Evolutionary conservation across 208 protist species (phyloP).

Genomic region (Crithidia brevicula): DNA sequence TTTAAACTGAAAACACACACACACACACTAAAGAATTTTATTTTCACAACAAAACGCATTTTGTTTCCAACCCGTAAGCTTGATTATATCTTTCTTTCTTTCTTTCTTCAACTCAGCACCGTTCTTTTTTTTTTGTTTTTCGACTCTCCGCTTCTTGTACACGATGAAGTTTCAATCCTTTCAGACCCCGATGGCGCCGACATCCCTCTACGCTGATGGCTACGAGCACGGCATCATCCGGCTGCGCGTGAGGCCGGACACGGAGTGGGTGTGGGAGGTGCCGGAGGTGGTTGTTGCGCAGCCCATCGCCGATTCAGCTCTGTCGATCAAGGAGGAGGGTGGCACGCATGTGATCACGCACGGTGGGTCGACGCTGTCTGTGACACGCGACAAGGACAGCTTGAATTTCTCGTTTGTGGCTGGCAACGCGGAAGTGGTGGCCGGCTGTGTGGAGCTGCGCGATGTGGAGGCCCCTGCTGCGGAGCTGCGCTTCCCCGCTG

Average conservation of each 20-base stretch:
- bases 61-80: no score
- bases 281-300: conserved; percentile 14
- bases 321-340: conserved; percentile 1
- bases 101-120: no score
- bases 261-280: conserved; percentile 20
- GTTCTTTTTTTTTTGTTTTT: background rate
- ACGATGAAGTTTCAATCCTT: conserved; percentile 17
- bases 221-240: conserved; percentile 12
- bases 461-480: conserved; percentile 7
- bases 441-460: conserved; percentile 11
- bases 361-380: conserved; percentile 10
- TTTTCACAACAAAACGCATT: no score
- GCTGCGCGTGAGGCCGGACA: conserved; percentile 17
- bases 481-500: conserved; percentile 45
- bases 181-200: conserved; percentile 6
- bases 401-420: conserved; percentile 9
- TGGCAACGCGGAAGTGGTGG: background rate
- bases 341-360: conserved; percentile 1
- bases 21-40: no score
- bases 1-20: no score
- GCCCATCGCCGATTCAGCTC: conserved; percentile 5
- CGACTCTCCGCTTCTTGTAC: background rate
- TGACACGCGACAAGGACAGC: background rate
- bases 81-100: no score
- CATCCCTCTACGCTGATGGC: conserved; percentile 10